Base-by-base conservation (phyloP, 2,329 filamentous ascomycete species). In the Stachybotrys chlorohalonatus region DNA sequence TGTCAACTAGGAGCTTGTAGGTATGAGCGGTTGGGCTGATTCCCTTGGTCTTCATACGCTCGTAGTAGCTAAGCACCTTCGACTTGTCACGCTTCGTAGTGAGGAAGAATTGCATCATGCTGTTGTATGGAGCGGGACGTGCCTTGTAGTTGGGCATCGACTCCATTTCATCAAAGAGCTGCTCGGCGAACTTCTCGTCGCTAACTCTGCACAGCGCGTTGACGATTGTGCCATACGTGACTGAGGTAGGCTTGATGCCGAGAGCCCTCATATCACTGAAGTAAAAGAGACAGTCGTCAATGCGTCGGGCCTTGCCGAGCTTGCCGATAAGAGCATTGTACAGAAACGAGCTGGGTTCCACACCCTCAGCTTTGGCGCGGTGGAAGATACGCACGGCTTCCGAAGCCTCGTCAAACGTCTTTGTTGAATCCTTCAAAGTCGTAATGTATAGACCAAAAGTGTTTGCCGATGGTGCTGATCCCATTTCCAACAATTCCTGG, bases 111-210 rank as follows among this genome's bases (percentile, higher is more conserved):
- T 99, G 94, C 84, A 99, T 99, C 85, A 99, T 89, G 73, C 90
- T 95, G 78, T 99, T 96, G 80, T 99, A 99, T 1, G 94, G 94
- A 30, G 94, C 94, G 31, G 94, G 92, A 9, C 94, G 87, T 47
- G 94, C 90, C 78, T 96, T 97, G 82, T 99, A 99, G 77, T 99
- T 99, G 55, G 91, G 87, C 87, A 95, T 96, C 50, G 87, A 84
- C 76, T 99, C 94, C 94, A 99, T 99, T 76, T 99, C 94, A 67
- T 97, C 91, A 67, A 99, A 99, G 63, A 97, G 84, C 72, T 97
- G 91, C 67, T 96, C 94, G 31, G 94, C 94, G 68, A 96, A 96
- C 67, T 93, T 95, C 75, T 97, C 93, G 63, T 99, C 94, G 62
- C 91, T 96, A 54, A 97, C 94, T 63, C 94, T 89, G 79, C 92